Evolutionary conservation across 805 yeast genomes (phyloP).

Genomic region (fission yeast (Schizosaccharomyces pombe)): DNA sequence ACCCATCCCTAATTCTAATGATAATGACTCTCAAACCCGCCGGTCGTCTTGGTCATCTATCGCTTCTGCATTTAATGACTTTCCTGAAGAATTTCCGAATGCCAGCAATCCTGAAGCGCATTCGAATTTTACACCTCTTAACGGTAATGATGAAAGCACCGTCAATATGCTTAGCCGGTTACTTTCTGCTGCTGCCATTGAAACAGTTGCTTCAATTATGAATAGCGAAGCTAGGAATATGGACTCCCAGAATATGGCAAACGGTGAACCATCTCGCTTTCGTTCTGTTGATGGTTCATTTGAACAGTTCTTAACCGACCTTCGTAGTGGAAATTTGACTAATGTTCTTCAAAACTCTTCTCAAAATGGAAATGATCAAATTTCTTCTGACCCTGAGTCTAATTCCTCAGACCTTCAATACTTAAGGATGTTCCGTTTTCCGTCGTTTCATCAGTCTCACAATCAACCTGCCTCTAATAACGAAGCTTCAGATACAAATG

Average conservation of each 20-base stretch:
- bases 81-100: not conserved
- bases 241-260: not conserved
- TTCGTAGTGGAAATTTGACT: not conserved
- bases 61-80: not conserved
- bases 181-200: not conserved
- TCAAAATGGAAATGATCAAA: no score
- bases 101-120: not conserved
- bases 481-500: not conserved
- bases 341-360: not conserved
- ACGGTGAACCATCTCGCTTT: not conserved
- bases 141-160: not conserved
- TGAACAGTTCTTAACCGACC: not conserved
- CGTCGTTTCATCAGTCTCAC: not conserved
- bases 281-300: conserved; percentile 2
- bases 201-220: not conserved
- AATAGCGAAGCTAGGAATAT: not conserved
- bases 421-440: not conserved
- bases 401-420: no score
- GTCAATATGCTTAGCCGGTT: not conserved
- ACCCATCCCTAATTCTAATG: not conserved
- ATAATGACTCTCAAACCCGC: not conserved
- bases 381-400: no score
- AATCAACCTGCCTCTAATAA: not conserved
- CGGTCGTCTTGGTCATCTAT: not conserved
- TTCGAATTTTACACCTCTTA: not conserved